A percentile compares a stretch with the other conserved stretches of the same genome.
Evolutionary conservation across 31 red algal genomes (phyloP).

Genomic region (Asparagopsis taxiformis): DNA sequence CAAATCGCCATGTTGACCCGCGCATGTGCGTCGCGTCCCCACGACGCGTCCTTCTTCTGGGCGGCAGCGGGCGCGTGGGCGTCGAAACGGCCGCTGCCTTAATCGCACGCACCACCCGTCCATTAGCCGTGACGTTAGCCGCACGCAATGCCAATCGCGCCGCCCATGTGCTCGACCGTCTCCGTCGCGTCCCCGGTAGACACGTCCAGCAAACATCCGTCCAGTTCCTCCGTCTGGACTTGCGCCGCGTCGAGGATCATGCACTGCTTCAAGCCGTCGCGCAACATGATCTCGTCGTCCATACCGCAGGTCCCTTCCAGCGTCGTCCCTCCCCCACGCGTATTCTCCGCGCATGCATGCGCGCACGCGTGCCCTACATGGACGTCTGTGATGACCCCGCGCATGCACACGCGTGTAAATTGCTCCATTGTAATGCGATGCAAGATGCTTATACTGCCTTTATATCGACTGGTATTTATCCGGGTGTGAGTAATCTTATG

Average conservation of each 20-base stretch:
- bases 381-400: slow-evolving; percentile 84
- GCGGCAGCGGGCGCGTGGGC: slow-evolving; percentile 88
- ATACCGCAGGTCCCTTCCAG: slow-evolving; percentile 93
- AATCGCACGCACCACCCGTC: slow-evolving; percentile 1
- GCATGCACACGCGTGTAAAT: slow-evolving; percentile 28
- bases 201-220: background rate
- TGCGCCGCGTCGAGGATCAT: slow-evolving; percentile 10
- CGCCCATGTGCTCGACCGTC: slow-evolving; percentile 2
- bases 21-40: too few species aligned
- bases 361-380: slow-evolving; percentile 60
- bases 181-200: too few species aligned
- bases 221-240: slow-evolving; percentile 31
- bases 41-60: slow-evolving; percentile 70
- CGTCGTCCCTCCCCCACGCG: slow-evolving; percentile 8
- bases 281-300: slow-evolving; percentile 65
- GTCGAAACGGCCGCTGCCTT: slow-evolving; percentile 39
- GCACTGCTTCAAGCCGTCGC: slow-evolving; percentile 19
- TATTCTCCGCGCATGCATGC: slow-evolving; percentile 52
- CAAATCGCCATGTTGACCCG: too few species aligned
- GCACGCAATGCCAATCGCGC: slow-evolving; percentile 31
- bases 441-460: slow-evolving; percentile 25
- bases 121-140: slow-evolving; percentile 25
- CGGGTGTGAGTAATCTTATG: slow-evolving; percentile 86
- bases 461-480: slow-evolving; percentile 85
- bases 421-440: slow-evolving; percentile 13